These are phyloP conservation scores for Candida oleophila DNA, from an alignment of 805 yeast genomes.

Conservation along the genomic window DNA sequence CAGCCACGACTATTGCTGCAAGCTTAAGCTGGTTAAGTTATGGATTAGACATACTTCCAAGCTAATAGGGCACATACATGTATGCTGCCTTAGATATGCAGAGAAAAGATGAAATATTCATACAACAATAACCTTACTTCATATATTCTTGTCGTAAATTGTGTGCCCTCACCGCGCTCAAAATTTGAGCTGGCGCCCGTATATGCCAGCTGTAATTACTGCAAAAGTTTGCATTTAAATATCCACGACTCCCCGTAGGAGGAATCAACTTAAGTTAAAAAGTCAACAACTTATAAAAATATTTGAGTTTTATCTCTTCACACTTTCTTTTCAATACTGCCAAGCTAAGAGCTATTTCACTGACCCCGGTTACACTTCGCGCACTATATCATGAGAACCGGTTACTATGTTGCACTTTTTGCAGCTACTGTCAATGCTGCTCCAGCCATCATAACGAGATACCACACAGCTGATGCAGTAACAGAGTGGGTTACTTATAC, in stretches of 20 bases:
- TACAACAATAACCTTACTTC: neutral
- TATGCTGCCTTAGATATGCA: neutral
- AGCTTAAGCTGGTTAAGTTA: neutral
- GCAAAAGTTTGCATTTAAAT: neutral
- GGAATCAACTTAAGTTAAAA: neutral
- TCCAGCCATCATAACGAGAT: slow-evolving; percentile 22
- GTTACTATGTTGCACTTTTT: slow-evolving; percentile 5
- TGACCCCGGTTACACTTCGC: too few relatives aligned
- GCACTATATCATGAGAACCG: neutral
- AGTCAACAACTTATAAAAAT: too few relatives aligned
- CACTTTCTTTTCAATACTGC: too few relatives aligned
- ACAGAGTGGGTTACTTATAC: slow-evolving; percentile 24
- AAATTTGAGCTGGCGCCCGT: neutral
- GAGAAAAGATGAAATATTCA: neutral
- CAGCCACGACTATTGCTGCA: neutral
- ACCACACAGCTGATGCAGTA: slow-evolving; percentile 27
- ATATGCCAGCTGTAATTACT: neutral
- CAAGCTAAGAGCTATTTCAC: too few relatives aligned
- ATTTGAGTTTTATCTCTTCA: too few relatives aligned
- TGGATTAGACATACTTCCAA: neutral
- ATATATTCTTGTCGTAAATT: neutral
- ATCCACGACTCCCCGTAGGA: neutral
- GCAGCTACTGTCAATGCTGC: slow-evolving; percentile 21
- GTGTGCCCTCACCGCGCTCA: neutral
- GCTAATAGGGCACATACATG: neutral